phyloP scores from a whole-genome alignment of 805 yeast species.

The Lipomyces starkeyi region DNA sequence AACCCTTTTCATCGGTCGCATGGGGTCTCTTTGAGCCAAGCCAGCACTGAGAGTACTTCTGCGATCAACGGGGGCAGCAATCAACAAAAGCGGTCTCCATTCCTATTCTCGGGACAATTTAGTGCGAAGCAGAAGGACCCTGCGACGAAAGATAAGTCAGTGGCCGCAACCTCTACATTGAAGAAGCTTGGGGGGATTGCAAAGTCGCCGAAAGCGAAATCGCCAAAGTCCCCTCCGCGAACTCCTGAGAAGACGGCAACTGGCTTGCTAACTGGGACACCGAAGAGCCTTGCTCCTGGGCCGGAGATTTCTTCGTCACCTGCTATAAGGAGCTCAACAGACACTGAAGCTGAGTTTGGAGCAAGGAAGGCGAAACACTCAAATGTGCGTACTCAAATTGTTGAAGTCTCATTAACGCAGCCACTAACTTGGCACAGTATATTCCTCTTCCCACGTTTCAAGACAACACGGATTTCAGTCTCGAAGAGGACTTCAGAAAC shows the following conservation, averaged over 20 bases:
- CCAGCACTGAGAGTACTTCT: not conserved
- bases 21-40: slow-evolving; percentile 5
- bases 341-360: not conserved
- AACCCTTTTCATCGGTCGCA: not conserved
- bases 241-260: not conserved
- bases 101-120: not conserved
- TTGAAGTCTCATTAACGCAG: not conserved
- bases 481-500: slow-evolving; percentile 39
- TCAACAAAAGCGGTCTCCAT: not conserved
- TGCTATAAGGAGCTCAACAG: not conserved
- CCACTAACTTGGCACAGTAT: not conserved
- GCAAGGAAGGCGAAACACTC: not conserved
- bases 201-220: not conserved
- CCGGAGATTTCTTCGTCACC: not conserved
- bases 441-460: slow-evolving; percentile 5
- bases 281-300: not conserved
- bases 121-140: not conserved
- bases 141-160: not conserved
- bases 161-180: not conserved
- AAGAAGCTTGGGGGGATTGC: not conserved
- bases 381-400: not conserved
- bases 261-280: not conserved
- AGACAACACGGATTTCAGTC: slow-evolving; percentile 27
- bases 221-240: not conserved
- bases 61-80: not conserved